Base-by-base conservation (phyloP, 2,329 filamentous ascomycete genomes). In the Microcyclospora tardicrescens region DNA sequence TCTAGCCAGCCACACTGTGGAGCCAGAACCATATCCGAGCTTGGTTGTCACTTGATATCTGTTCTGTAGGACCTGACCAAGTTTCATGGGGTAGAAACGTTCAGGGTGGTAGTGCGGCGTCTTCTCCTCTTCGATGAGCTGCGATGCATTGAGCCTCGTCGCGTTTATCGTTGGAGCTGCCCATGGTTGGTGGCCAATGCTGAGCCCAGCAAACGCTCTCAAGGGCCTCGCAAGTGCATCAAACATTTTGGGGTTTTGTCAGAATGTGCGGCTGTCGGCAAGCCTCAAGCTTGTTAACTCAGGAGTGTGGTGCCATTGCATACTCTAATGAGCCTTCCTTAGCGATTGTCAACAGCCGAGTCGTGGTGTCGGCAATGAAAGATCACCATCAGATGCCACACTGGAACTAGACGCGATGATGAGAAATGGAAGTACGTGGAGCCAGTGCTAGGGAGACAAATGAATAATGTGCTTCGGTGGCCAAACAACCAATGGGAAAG, bases 1-100 rank as follows among this genome's bases (percentile, higher is more conserved):
- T 16, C 36, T 31, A 12, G 36, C 40, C 14, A 42, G 31, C 40
- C 40, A 42, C n/a, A 42, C 40, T 19, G 40, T 42, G 2, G 40
- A 42, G 14, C 33, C 13, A 16, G 32, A 19, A 27, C 40, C 40
- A 28, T 28, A 42, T 13, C 40, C 40, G 11, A 42, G 28, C 29
- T 42, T 42, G 8, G 33, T 19, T 24, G 34, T 24, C 29, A 39
- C 27, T 30, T 42, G 40, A 15, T 42, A 39, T 16, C 40, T 10
- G 30, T 16, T 11, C 1, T 38, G 14, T n/a, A 42, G 13, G 9
- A 42, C 32, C 16, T 42, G 30, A 6, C 40, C 40, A 12, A 42
- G 15, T 5, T 19, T 16, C 9, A 28, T 32, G 3, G 40, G 36
- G 28, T 42, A 38, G 19, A 30, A 42, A 29, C 10, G 5, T 24